Conservation (phyloP, 2,329 filamentous ascomycete species). For the Trichoderma koningiopsis region DNA sequence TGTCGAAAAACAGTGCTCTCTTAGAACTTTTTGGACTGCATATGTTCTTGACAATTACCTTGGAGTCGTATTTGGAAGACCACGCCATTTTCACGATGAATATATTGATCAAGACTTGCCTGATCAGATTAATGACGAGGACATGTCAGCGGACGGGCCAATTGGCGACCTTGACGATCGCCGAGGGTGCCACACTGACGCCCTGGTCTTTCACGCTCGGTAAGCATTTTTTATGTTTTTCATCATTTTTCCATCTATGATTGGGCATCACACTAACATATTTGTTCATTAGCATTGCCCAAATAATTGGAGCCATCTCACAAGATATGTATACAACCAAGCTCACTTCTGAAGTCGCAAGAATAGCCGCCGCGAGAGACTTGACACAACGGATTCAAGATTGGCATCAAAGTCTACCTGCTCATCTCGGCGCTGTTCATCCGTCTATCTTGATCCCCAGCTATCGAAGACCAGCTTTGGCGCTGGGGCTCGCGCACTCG, state of each 20-base stretch:
- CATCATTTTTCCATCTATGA: not conserved
- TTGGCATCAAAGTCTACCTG: conserved; percentile 46
- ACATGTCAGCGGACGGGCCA: conserved; percentile 45
- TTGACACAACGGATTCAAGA: conserved; percentile 43
- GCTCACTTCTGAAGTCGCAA: conserved; percentile 39
- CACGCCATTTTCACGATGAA: conserved; percentile 62
- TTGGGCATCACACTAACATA: not conserved
- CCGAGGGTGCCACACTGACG: conserved; percentile 54
- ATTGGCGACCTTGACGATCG: conserved; percentile 7
- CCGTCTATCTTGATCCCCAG: conserved; percentile 50
- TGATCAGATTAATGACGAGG: conserved; percentile 56
- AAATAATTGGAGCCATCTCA: conserved; percentile 44
- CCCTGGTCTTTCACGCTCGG: conserved; percentile 49
- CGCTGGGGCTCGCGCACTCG: conserved; percentile 55
- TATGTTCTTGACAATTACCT: conserved; percentile 66
- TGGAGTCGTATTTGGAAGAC: conserved; percentile 63
- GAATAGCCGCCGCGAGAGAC: conserved; percentile 42
- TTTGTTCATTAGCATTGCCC: conserved; percentile 37
- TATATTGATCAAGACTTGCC: conserved; percentile 66
- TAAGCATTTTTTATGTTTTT: conserved; percentile 5
- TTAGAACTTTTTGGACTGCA: conserved; percentile 62
- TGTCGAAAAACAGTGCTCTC: conserved; percentile 53
- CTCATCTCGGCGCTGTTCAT: conserved; percentile 46
- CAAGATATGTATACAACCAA: conserved; percentile 45
- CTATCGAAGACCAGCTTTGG: conserved; percentile 53